These are phyloP conservation scores for Lycium ferocissimum DNA, from an alignment of 257 asterid species.

Conservation along the genomic window DNA sequence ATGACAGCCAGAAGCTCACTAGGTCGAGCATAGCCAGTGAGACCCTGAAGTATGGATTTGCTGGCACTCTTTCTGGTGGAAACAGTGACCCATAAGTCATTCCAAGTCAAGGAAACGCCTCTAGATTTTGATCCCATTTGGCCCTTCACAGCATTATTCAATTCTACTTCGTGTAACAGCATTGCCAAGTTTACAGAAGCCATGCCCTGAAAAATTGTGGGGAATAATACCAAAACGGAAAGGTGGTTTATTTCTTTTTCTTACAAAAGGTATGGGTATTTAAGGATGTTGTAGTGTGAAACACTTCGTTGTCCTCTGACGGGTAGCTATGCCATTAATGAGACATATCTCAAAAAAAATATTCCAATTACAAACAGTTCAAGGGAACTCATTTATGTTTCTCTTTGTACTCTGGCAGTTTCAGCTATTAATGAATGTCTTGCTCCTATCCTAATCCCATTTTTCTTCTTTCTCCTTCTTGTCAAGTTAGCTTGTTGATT, in stretches of 20 bases:
- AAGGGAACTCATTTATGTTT: slow-evolving; percentile 19
- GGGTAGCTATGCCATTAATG: background rate
- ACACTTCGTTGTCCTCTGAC: background rate
- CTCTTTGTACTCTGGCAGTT: background rate
- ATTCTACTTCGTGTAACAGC: background rate
- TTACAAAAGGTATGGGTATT: slow-evolving; percentile 18
- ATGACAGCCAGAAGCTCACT: slow-evolving; percentile 38
- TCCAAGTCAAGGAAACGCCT: slow-evolving; percentile 37
- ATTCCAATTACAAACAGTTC: background rate
- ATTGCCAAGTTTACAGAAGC: slow-evolving; percentile 22
- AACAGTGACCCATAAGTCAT: slow-evolving; percentile 39
- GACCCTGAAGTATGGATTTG: slow-evolving; percentile 36
- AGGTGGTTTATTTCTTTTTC: background rate
- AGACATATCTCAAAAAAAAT: background rate
- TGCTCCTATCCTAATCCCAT: background rate
- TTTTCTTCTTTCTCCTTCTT: background rate
- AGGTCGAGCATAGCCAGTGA: slow-evolving; percentile 39
- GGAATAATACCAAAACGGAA: background rate
- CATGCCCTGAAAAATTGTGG: background rate
- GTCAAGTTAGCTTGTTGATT: background rate
- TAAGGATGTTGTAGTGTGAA: slow-evolving; percentile 4
- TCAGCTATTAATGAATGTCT: slow-evolving; percentile 10
- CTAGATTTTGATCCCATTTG: background rate
- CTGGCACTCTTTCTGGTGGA: slow-evolving; percentile 7
- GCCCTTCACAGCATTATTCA: slow-evolving; percentile 2